phyloP scores from a whole-genome alignment of 768 basidiomycete genomes.

The Ramaria rubella region DNA sequence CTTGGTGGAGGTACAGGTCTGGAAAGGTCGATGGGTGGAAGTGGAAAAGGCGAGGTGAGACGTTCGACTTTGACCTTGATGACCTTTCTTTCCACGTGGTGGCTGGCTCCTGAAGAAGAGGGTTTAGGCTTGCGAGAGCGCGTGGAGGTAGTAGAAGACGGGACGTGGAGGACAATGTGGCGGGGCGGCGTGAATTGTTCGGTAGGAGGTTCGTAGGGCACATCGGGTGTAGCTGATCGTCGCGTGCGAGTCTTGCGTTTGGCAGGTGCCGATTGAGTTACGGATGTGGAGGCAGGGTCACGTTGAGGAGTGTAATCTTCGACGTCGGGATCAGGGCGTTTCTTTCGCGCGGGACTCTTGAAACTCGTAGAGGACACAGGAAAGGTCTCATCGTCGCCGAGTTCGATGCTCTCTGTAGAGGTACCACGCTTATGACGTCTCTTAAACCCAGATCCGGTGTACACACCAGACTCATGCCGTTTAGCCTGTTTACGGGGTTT shows the following conservation, averaged over 20 bases:
- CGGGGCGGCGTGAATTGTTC: conserved; percentile 70
- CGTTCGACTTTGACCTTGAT: conserved; percentile 48
- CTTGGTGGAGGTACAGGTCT: conserved; percentile 61
- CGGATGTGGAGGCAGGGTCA: neutral
- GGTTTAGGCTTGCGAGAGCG: conserved; percentile 30
- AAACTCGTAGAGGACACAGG: neutral
- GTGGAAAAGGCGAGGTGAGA: conserved; percentile 6
- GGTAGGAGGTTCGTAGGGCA: conserved; percentile 53
- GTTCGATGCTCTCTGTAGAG: neutral
- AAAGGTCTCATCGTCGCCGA: neutral
- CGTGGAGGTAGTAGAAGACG: conserved; percentile 27
- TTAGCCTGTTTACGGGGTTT: conserved; percentile 3
- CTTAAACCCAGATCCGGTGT: neutral
- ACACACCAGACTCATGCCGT: neutral
- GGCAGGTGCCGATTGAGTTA: neutral
- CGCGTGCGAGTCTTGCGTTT: neutral
- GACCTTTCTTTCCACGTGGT: conserved; percentile 18
- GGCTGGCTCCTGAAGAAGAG: conserved; percentile 12
- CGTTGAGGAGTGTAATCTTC: conserved; percentile 7
- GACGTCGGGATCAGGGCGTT: conserved; percentile 1
- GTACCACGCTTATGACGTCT: neutral
- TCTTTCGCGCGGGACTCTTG: conserved; percentile 9
- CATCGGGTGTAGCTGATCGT: conserved; percentile 3
- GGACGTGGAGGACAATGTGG: conserved; percentile 45
- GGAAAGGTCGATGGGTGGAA: conserved; percentile 52